Conservation (phyloP, 2,329 filamentous ascomycete genomes). For the Cordyceps cicadae region DNA sequence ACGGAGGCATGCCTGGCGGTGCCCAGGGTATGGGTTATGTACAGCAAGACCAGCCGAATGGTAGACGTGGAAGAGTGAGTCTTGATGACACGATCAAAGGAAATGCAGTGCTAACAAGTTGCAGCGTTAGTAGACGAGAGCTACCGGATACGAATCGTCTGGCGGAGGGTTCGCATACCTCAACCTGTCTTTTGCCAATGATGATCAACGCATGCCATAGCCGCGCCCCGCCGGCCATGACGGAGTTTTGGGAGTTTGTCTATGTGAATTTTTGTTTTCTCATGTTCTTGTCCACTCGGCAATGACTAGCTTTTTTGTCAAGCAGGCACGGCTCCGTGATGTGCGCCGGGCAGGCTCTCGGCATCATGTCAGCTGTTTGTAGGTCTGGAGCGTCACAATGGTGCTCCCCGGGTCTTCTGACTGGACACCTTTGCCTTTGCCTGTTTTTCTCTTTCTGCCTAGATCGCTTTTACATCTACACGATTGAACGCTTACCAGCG, state of each 20-base stretch:
- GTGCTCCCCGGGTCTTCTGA: background rate
- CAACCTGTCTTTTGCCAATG: slow-evolving; percentile 2
- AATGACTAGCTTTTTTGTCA: background rate
- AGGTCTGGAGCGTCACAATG: background rate
- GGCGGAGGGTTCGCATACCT: background rate
- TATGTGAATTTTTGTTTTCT: background rate
- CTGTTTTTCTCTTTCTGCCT: background rate
- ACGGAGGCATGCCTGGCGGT: slow-evolving; percentile 33
- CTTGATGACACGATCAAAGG: background rate
- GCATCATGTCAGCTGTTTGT: background rate
- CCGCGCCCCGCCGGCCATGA: slow-evolving; percentile 5
- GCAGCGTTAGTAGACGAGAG: slow-evolving; percentile 2
- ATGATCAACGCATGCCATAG: slow-evolving; percentile 11
- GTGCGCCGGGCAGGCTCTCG: slow-evolving; percentile 6
- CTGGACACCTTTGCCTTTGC: background rate
- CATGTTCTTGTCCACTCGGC: background rate
- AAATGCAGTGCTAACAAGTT: slow-evolving; percentile 11
- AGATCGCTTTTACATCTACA: background rate
- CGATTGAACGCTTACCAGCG: slow-evolving; percentile 4
- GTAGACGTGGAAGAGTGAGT: slow-evolving; percentile 52
- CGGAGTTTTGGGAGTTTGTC: slow-evolving; percentile 12
- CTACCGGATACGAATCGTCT: background rate
- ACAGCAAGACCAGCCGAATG: slow-evolving; percentile 48
- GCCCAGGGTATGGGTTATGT: slow-evolving; percentile 45
- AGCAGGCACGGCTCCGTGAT: background rate